Evolutionary conservation across 352 stramenopile species (phyloP).

Genomic region (Thalassiosira sp.): DNA sequence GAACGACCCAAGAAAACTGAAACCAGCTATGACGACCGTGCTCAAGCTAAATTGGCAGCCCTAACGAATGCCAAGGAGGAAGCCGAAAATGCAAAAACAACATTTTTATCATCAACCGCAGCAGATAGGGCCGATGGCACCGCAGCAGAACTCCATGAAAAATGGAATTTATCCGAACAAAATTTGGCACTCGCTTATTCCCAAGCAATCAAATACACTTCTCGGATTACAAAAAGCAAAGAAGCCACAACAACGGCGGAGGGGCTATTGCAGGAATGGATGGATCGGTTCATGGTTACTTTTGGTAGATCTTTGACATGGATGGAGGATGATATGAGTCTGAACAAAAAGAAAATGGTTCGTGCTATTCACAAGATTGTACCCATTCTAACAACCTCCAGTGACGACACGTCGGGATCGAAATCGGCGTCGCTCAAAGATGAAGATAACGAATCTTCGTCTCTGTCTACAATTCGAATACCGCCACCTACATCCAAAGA

Average conservation of each 20-base stretch:
- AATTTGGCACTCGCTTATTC: conserved; percentile 38
- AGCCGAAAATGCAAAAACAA: conserved; percentile 6
- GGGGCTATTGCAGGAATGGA: conserved; percentile 40
- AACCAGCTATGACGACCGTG: conserved; percentile 25
- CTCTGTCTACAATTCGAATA: conserved; percentile 19
- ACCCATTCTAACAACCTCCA: background rate
- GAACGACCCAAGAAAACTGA: background rate
- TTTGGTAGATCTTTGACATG: conserved; percentile 9
- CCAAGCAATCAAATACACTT: conserved; percentile 50
- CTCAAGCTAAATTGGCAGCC: conserved; percentile 29
- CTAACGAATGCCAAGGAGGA: conserved; percentile 29
- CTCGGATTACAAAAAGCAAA: conserved; percentile 32
- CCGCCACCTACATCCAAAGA: conserved; percentile 44
- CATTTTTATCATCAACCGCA: conserved; percentile 12
- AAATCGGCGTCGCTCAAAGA: background rate
- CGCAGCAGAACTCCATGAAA: conserved; percentile 13
- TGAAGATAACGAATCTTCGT: background rate
- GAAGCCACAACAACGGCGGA: conserved; percentile 35
- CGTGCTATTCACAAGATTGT: conserved; percentile 27
- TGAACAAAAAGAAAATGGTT: conserved; percentile 41
- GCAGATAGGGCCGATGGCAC: background rate
- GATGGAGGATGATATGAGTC: conserved; percentile 8
- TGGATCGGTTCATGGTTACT: conserved; percentile 24
- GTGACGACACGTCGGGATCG: background rate
- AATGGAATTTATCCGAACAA: conserved; percentile 25